Evolutionary conservation across 345 rosid species (phyloP), one percentile per base, ranked within the genome.

Genomic region (Mangifera indica): DNA sequence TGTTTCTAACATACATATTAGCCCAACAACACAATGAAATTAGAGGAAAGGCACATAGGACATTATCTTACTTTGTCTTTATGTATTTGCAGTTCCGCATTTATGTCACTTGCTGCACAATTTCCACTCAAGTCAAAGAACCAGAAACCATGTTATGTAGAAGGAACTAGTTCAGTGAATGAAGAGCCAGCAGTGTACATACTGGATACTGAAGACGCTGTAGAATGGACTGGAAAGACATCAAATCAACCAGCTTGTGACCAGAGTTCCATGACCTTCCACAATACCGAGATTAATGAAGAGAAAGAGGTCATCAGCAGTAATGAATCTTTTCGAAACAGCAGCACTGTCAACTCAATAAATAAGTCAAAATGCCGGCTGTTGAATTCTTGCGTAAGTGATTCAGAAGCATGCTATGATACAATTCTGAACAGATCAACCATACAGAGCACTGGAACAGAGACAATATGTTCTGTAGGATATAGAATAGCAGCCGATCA

Each of bases 81-180:
- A 72, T 46, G 61, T 51, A 52, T 58, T 57, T 84, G 75, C 91
- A 93, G 99, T 72, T 91, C 99, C 46, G 99, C 99, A 22, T 96
- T 85, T 77, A 93, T 93, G 93, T 86, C 97, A 51, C 80, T 96
- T 68, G 99, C 91, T 45, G 83, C 99, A 17, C 79, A 59, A 20
- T 96, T 75, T 81, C 97, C 97, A 4, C 70, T 73, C 14, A 84
- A 84, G 54, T 72, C 78, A 49, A 58, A 75, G 29, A 63, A 61
- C 55, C 77, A 67, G 22, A 57, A 69, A 42, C 61, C 70, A 22
- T 55, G 76, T 72, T 73, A 60, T 63, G 86, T 80, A 40, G 89
- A 67, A 67, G 87, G 77, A 60, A 63, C 77, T 69, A 81, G 81
- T 59, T 78, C 80, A 53, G 58, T 67, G 32, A 69, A 74, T 60